phyloP scores from a whole-genome alignment of 805 yeast genomes.

The Pichia exigua region DNA sequence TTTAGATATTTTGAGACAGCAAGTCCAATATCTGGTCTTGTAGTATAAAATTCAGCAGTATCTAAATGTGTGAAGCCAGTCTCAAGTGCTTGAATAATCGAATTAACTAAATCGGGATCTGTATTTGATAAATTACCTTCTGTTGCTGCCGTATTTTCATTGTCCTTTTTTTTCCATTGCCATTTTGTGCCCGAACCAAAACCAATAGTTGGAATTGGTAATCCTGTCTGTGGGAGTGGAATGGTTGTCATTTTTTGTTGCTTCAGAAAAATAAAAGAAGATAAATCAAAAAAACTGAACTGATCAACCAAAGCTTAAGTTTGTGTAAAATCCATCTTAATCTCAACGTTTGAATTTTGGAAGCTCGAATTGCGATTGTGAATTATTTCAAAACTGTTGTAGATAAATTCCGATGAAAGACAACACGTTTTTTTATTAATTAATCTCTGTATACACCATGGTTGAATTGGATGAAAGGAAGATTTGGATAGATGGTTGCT shows the following conservation, averaged over 20 bases:
- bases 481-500: constrained; percentile 97
- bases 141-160: constrained; percentile 13
- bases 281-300: too few relatives aligned
- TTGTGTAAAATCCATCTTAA: too few relatives aligned
- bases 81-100: constrained; percentile 38
- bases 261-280: too few relatives aligned
- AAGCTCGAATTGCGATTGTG: too few relatives aligned
- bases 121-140: constrained; percentile 12
- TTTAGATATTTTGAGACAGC: constrained; percentile 36
- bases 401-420: too few relatives aligned
- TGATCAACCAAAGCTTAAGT: too few relatives aligned
- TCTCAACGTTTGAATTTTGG: too few relatives aligned
- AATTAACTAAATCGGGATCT: constrained; percentile 34
- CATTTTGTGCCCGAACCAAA: constrained; percentile 57
- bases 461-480: constrained; percentile 27
- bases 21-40: constrained; percentile 51
- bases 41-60: constrained; percentile 56
- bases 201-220: constrained; percentile 19
- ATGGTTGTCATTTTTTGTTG: neutral
- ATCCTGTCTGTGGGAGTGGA: constrained; percentile 11
- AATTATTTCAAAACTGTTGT: too few relatives aligned
- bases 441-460: neutral
- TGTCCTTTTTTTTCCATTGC: constrained; percentile 32
- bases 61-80: constrained; percentile 53
- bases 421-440: neutral